Percentiles rank a stretch among this genome's conserved stretches.
These are phyloP conservation scores for Vitis amurensis DNA, from an alignment of 164 flowering plant species.

Conservation along the genomic window DNA sequence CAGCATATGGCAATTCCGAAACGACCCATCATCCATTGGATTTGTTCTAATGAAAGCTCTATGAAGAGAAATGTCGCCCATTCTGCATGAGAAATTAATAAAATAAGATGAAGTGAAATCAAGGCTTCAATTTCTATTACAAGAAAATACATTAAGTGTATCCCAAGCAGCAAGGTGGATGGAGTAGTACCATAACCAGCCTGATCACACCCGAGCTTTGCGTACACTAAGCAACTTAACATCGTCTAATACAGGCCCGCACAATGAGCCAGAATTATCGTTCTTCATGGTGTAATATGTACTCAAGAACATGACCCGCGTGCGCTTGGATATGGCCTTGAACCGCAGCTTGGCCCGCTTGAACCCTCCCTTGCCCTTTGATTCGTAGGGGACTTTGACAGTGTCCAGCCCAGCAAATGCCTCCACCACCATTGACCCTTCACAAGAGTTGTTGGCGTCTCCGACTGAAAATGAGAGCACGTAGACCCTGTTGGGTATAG, in stretches of 20 bases:
- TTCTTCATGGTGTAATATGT: conserved; percentile 60
- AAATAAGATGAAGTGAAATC: too few species aligned
- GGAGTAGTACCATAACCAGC: neutral
- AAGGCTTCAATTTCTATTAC: neutral
- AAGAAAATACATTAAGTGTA: neutral
- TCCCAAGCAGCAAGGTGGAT: neutral
- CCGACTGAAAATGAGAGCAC: conserved; percentile 63
- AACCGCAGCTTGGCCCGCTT: conserved; percentile 53
- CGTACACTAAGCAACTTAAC: conserved; percentile 56
- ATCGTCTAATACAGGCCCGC: conserved; percentile 83
- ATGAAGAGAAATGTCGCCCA: too few species aligned
- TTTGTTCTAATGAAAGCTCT: too few species aligned
- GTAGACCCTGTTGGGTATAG: conserved; percentile 46
- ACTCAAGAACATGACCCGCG: conserved; percentile 63
- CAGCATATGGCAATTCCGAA: too few species aligned
- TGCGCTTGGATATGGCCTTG: conserved; percentile 40
- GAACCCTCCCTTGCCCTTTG: conserved; percentile 75
- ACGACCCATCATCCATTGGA: too few species aligned
- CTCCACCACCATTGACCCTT: conserved; percentile 73
- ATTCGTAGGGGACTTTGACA: conserved; percentile 51
- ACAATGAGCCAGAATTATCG: conserved; percentile 60
- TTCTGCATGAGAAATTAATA: too few species aligned
- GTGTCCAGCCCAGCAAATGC: conserved; percentile 56
- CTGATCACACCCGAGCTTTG: neutral
- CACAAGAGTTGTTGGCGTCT: conserved; percentile 64